These are phyloP conservation scores for Dactylellina cionopaga DNA, from an alignment of 2,329 filamentous ascomycete genomes.

Conservation along the genomic window DNA sequence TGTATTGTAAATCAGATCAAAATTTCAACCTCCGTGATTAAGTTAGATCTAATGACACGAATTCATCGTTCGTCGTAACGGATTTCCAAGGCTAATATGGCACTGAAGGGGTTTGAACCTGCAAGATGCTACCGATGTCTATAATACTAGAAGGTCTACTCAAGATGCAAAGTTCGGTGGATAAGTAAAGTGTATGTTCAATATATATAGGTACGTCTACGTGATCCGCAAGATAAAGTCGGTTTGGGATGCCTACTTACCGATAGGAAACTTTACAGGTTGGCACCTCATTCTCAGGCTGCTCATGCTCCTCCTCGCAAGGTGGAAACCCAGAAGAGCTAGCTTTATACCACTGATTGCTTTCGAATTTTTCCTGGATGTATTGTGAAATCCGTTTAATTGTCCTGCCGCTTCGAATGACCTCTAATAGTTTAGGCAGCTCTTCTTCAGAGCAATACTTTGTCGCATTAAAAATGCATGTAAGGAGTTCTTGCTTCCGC, in stretches of 20 bases:
- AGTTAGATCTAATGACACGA: conserved; percentile 46
- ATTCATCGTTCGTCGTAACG: conserved; percentile 32
- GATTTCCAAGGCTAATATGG: conserved; percentile 46
- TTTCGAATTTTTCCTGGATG: conserved; percentile 35
- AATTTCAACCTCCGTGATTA: too few species aligned
- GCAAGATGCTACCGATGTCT: conserved; percentile 43
- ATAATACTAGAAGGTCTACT: conserved; percentile 30
- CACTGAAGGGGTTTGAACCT: conserved; percentile 32
- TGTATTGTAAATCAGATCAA: too few species aligned
- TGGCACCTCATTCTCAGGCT: neutral
- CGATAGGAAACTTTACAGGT: conserved; percentile 5
- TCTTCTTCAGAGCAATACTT: conserved; percentile 48
- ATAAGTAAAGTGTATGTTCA: neutral
- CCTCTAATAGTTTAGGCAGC: conserved; percentile 33
- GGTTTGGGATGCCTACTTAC: conserved; percentile 5
- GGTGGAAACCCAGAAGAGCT: neutral
- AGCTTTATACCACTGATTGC: neutral
- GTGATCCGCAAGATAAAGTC: too few species aligned
- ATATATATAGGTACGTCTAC: too few species aligned
- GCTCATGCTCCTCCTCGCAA: conserved; percentile 1
- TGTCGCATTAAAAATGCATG: conserved; percentile 45
- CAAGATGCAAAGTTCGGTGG: too few species aligned
- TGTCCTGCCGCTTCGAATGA: conserved; percentile 33
- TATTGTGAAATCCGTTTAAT: conserved; percentile 39
- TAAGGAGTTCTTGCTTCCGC: conserved; percentile 28